phyloP scores from a whole-genome alignment of 2,329 filamentous ascomycete genomes.

The Bipolaris bicolor region DNA sequence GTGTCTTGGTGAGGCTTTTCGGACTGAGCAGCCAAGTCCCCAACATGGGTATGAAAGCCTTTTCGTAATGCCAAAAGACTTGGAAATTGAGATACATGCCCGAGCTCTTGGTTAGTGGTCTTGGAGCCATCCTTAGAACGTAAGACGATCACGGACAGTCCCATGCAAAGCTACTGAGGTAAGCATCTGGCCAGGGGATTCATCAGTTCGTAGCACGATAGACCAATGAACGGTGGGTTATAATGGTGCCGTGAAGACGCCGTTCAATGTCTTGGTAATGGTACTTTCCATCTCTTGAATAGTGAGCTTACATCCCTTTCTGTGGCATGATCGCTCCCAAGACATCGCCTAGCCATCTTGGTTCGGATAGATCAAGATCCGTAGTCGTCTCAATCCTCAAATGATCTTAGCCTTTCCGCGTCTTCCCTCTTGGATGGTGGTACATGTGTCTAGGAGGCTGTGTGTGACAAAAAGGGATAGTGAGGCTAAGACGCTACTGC shows the following conservation, averaged over 20 bases:
- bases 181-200: constrained; percentile 2
- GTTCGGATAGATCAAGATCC: constrained; percentile 30
- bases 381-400: constrained; percentile 16
- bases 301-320: constrained; percentile 12
- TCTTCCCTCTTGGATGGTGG: constrained; percentile 14
- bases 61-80: constrained; percentile 1
- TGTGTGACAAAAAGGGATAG: constrained; percentile 11
- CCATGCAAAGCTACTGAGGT: constrained; percentile 1
- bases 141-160: neutral
- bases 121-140: constrained; percentile 11
- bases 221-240: constrained; percentile 8
- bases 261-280: constrained; percentile 11
- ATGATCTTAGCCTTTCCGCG: constrained; percentile 15
- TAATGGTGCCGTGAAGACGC: constrained; percentile 2
- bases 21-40: constrained; percentile 24
- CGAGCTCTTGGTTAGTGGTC: constrained; percentile 3
- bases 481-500: constrained; percentile 7
- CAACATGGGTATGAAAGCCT: constrained; percentile 13
- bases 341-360: constrained; percentile 38
- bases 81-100: constrained; percentile 2
- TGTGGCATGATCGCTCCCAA: constrained; percentile 27
- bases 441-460: constrained; percentile 17
- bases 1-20: constrained; percentile 15
- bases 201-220: neutral
- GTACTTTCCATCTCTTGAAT: constrained; percentile 15